Evolutionary conservation across 176 grass and related monocot genomes (phyloP), one percentile per base, ranked within the genome.

Genomic region (Triticum urartu): DNA sequence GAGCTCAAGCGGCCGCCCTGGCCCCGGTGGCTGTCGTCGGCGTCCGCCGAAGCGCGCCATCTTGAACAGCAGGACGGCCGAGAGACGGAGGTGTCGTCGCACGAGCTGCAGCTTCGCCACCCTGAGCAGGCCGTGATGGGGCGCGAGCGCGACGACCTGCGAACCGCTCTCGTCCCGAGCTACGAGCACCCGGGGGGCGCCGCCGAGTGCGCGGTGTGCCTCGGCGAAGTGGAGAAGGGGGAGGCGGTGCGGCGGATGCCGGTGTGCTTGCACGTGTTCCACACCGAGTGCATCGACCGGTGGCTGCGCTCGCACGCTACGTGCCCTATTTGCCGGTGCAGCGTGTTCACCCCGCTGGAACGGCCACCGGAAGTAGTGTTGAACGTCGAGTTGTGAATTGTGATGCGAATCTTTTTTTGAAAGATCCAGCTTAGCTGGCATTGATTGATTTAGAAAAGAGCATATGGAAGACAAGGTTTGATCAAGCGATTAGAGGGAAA

Each of bases 241-340:
- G 86, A 89, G 15, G 33, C 30, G 50, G 86, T 86, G 54, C 64
- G 79, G 71, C 47, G 22, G 64, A 69, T 94, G 71, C 87, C 90
- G n/a, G 68, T 30, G 21, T 94, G 90, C 85, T 20, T 4, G n/a
- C 87, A 94, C 72, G 54, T 88, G 12, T 94, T 94, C 76, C 92
- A 94, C 78, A n/a, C 4, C 3, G 22, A 71, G 70, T 94, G 92
- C 78, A 83, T 92, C 30, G 87, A 90, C 35, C 34, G 4, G 68
- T 92, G 92, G 90, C 81, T 92, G 7, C 63, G 4, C 15, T 64
- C 38, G 50, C 83, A 81, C 66, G 62, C 78, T 33, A 81, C 87
- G 28, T 94, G 90, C 60, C 93, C 93, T 1, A 64, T 92, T 40
- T 94, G 93, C 81, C 77, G 90, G 42, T 82, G 48, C 47, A 64